Percentiles rank a stretch among this genome's conserved stretches.
Evolutionary conservation across 2,329 filamentous ascomycete genomes (phyloP).

Genomic region (Cephalotrichum gorgonifer): DNA sequence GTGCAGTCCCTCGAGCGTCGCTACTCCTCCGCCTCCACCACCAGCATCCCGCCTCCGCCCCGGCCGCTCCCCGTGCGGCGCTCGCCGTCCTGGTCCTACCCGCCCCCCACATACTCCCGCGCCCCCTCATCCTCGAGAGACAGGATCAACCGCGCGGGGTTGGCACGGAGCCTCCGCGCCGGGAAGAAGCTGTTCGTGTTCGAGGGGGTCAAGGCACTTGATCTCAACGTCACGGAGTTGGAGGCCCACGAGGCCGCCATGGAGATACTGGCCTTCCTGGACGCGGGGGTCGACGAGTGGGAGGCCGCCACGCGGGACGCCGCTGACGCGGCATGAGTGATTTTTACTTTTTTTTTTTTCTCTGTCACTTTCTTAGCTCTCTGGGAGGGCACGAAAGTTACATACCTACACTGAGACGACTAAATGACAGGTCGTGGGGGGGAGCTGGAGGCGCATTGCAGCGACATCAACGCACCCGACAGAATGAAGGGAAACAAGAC

Average conservation of each 20-base stretch:
- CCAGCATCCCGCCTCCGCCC: not conserved
- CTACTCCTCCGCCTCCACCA: not conserved
- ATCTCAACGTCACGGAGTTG: slow-evolving; percentile 17
- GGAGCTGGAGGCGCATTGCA: no score
- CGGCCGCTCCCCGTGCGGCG: not conserved
- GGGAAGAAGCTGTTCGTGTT: slow-evolving; percentile 13
- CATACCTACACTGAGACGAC: no score
- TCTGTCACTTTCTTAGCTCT: no score
- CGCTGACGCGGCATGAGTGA: no score
- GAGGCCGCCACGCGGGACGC: no score
- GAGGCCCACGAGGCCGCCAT: slow-evolving; percentile 10
- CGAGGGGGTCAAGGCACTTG: slow-evolving; percentile 9
- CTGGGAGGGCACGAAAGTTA: no score
- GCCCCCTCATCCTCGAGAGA: not conserved
- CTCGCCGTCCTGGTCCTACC: not conserved
- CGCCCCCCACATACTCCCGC: not conserved
- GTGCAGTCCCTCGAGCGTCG: slow-evolving; percentile 6
- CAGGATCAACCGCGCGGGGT: slow-evolving; percentile 13
- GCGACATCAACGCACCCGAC: no score
- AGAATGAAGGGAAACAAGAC: not conserved
- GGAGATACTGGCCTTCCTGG: slow-evolving; percentile 9
- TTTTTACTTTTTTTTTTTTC: no score
- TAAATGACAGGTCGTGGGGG: no score
- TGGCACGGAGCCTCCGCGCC: slow-evolving; percentile 11
- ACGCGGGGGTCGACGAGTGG: slow-evolving; percentile 2